Evolutionary conservation across 371 early-diverging fungal species (phyloP).

Genomic region (Modicella reniformis): DNA sequence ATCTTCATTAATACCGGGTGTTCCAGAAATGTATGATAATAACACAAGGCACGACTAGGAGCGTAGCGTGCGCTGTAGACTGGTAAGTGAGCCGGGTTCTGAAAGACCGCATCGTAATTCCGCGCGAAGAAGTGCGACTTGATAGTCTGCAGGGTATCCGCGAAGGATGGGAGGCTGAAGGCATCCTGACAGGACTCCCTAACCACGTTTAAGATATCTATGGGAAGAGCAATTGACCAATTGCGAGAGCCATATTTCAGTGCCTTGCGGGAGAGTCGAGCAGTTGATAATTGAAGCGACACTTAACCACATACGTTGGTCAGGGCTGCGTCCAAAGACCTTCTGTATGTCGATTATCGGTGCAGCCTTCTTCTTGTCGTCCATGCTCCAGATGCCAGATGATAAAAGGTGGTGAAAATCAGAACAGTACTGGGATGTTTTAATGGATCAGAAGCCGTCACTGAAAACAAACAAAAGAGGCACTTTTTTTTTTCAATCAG

Average conservation of each 20-base stretch:
- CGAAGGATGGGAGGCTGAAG: constrained; percentile 70
- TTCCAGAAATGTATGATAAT: constrained; percentile 75
- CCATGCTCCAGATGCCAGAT: constrained; percentile 11
- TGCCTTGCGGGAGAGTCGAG: neutral
- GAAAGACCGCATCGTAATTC: constrained; percentile 87
- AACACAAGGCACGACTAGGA: constrained; percentile 88
- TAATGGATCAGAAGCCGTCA: neutral
- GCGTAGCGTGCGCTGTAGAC: constrained; percentile 89
- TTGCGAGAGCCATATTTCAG: neutral
- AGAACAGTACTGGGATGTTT: neutral
- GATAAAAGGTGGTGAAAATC: neutral
- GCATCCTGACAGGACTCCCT: constrained; percentile 71
- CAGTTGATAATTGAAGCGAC: neutral
- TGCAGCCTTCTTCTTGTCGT: constrained; percentile 34
- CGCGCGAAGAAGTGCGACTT: constrained; percentile 83
- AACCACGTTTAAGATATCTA: constrained; percentile 75
- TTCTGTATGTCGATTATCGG: constrained; percentile 22
- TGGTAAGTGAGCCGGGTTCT: constrained; percentile 72
- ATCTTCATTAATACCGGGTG: constrained; percentile 64
- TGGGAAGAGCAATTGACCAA: neutral
- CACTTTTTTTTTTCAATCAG: constrained; percentile 7
- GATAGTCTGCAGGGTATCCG: constrained; percentile 72
- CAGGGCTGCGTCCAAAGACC: constrained; percentile 58
- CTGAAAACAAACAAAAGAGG: neutral
- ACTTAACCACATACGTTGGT: constrained; percentile 59